These are phyloP conservation scores for Dryas drummondii DNA, from an alignment of 306 rosid genomes.

Conservation along the genomic window DNA sequence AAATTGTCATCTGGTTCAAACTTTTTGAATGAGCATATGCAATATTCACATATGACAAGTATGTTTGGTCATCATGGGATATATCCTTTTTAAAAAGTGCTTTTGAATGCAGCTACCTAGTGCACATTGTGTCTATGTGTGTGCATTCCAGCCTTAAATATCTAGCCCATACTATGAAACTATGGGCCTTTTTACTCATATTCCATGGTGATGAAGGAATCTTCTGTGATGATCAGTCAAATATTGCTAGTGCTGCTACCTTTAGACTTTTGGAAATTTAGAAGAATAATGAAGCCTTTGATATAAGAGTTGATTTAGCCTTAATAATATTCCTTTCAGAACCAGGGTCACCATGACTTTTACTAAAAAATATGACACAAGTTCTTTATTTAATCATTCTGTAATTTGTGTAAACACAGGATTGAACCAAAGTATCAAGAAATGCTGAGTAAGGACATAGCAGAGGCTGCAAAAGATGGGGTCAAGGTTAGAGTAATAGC, in stretches of 20 bases:
- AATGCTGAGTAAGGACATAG: conserved; percentile 65
- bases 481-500: conserved; percentile 83
- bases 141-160: conserved; percentile 24
- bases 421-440: conserved; percentile 94
- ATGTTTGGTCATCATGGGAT: conserved; percentile 41
- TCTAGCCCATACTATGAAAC: conserved; percentile 20
- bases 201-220: not conserved
- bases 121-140: conserved; percentile 16
- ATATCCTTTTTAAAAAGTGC: conserved; percentile 39
- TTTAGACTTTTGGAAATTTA: not conserved
- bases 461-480: conserved; percentile 69
- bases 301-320: too few species aligned
- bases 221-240: conserved; percentile 7
- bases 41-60: conserved; percentile 8
- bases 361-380: too few species aligned
- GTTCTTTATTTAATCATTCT: not conserved
- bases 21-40: conserved; percentile 15
- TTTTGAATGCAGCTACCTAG: conserved; percentile 34
- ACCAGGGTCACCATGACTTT: too few species aligned
- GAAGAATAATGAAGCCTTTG: not conserved
- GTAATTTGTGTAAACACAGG: conserved; percentile 39
- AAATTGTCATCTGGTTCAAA: not conserved
- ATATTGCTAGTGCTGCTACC: not conserved
- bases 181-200: conserved; percentile 15
- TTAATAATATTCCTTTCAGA: too few species aligned